Percentiles rank a stretch among this genome's conserved stretches.
Conservation (phyloP, 2,329 filamentous ascomycete species). For the Colletotrichum tropicale region DNA sequence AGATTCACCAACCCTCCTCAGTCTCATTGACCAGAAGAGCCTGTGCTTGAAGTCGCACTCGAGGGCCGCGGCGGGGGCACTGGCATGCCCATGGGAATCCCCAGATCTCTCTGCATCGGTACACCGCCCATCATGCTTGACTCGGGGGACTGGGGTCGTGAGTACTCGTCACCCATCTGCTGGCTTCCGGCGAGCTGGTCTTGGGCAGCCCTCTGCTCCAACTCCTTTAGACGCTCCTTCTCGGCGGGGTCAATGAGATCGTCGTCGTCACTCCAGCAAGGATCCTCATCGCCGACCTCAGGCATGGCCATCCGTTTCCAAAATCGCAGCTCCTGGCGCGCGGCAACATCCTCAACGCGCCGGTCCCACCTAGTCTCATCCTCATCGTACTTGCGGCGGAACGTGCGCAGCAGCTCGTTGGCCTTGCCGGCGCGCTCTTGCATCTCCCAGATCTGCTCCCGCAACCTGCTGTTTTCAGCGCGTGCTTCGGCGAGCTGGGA, state of each 20-base stretch:
- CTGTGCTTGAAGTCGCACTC: constrained; percentile 47
- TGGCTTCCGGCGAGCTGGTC: constrained; percentile 39
- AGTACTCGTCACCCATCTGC: constrained; percentile 36
- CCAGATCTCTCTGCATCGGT: constrained; percentile 44
- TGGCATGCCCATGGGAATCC: constrained; percentile 30
- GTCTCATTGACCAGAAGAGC: constrained; percentile 45
- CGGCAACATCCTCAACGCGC: constrained; percentile 55
- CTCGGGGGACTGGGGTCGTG: constrained; percentile 27
- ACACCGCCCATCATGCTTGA: constrained; percentile 41
- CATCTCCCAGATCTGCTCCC: constrained; percentile 72
- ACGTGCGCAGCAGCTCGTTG: constrained; percentile 61
- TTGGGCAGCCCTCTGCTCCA: constrained; percentile 50
- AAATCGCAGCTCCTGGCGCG: constrained; percentile 64
- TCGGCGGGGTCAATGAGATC: constrained; percentile 66
- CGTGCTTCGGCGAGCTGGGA: constrained; percentile 68
- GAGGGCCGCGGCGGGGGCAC: constrained; percentile 43
- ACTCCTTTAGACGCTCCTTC: constrained; percentile 58
- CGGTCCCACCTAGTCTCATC: constrained; percentile 58
- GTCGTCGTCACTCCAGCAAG: constrained; percentile 69
- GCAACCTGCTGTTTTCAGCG: constrained; percentile 65
- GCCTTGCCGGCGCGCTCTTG: constrained; percentile 63
- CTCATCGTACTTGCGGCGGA: constrained; percentile 61
- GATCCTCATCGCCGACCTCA: constrained; percentile 62
- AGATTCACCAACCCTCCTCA: constrained; percentile 4
- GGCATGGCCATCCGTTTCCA: constrained; percentile 73